Base-by-base conservation (phyloP, 1,284 basidiomycete genomes). In the Ceratobasidium sp. region DNA sequence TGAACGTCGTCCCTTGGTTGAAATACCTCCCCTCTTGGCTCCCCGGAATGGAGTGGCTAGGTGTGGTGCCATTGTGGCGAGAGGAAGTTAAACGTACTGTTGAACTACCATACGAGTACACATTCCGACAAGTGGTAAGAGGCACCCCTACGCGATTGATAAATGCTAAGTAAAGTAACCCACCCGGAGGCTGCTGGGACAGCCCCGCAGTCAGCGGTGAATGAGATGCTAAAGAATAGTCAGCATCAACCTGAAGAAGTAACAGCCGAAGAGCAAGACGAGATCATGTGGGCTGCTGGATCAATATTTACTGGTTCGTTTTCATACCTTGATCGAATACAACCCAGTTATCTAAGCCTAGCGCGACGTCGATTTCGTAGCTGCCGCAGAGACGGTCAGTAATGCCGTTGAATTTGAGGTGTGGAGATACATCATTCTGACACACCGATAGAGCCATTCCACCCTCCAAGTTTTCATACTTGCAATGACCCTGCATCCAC, bases 391-490 rank as follows among this genome's bases (percentile, higher is more conserved):
- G 13, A 50, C 58, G n/a, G 58, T 62, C 2, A 50, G 58, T 54
- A n/a, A 3, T 31, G 31, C 29, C 22, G 15, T 12, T 20, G 4
- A 22, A 25, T 10, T 22, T n/a, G n/a, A n/a, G 34, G 8, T 12
- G 13, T 54, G 15, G 25, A 56, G 22, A 3, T 34, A 25, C 5
- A 35, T 27, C 32, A 13, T 6, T 8, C 10, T 22, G 35, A 38
- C 17, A 32, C 20, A 35, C 5, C 22, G 13, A 47, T 25, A 64
- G 60, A 31, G 27, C 15, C 31, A 27, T 10, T 20, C 49, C 27
- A 52, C 60, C 3, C n/a, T 64, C 7, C 60, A 47, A n/a, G 60
- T 64, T 38, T 52, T 64, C 12, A 52, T 64, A 17, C 27, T 64
- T n/a, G 47, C 49, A 20, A 53, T 64, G 49, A 53, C 47, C 1